A percentile compares a stretch with the other conserved stretches of the same genome.
Evolutionary conservation across 1,139 yeast genomes (phyloP).

Genomic region (Hyphopichia khmerensis): DNA sequence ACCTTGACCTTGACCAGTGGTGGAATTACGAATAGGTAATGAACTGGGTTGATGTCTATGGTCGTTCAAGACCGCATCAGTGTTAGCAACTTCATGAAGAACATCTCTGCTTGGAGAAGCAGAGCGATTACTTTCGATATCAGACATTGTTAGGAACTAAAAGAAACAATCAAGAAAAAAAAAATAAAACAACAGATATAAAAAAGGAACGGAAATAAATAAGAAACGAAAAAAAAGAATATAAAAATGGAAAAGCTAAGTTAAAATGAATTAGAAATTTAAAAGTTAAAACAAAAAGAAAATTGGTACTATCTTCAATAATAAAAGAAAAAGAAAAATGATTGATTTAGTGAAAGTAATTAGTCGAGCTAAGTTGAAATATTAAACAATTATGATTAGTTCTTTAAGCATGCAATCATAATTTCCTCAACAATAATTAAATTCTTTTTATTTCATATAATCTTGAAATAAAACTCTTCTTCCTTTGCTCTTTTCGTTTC

Average conservation of each 20-base stretch:
- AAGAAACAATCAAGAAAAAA: background rate
- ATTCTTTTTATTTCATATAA: background rate
- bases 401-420: background rate
- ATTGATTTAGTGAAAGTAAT: too few relatives aligned
- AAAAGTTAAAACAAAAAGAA: too few relatives aligned
- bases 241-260: too few relatives aligned
- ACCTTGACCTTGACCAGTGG: background rate
- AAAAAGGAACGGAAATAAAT: too few relatives aligned
- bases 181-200: too few relatives aligned
- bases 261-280: too few relatives aligned
- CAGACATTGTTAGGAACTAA: constrained; percentile 35
- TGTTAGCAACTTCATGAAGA: constrained; percentile 30
- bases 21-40: constrained; percentile 31
- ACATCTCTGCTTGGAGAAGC: constrained; percentile 32
- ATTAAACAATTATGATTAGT: background rate
- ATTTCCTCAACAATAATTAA: background rate
- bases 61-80: constrained; percentile 54
- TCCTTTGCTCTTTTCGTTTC: too few relatives aligned
- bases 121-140: constrained; percentile 42
- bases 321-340: too few relatives aligned
- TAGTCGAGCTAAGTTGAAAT: too few relatives aligned
- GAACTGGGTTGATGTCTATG: constrained; percentile 53
- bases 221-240: too few relatives aligned
- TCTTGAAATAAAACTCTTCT: too few relatives aligned
- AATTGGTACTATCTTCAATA: too few relatives aligned